These are phyloP conservation scores for Tritrichomonas musculus DNA, from an alignment of 208 protist species.

Conservation along the genomic window DNA sequence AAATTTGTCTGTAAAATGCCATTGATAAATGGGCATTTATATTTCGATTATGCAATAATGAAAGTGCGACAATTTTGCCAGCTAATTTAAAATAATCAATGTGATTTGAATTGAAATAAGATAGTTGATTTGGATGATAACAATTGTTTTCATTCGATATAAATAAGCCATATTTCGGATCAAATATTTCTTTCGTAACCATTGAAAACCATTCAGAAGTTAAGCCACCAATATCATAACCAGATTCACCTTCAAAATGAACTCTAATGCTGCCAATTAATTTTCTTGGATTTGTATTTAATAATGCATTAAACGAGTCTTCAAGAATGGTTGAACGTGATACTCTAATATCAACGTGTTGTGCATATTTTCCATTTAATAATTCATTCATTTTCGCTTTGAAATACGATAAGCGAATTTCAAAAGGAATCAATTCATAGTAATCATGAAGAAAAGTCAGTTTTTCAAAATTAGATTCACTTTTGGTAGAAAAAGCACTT, in stretches of 20 bases:
- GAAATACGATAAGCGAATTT: not conserved
- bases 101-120: conserved; percentile 81
- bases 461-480: not conserved
- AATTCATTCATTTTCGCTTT: too few relatives aligned
- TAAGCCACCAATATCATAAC: conserved; percentile 43
- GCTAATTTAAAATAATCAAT: conserved; percentile 92
- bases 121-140: conserved; percentile 89
- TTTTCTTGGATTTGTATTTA: not conserved
- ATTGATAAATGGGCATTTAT: conserved; percentile 91
- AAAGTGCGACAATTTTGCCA: conserved; percentile 61
- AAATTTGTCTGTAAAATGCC: conserved; percentile 93
- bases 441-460: not conserved
- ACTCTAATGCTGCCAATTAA: not conserved
- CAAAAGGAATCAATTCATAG: not conserved
- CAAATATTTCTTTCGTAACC: conserved; percentile 40
- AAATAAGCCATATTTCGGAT: conserved; percentile 44
- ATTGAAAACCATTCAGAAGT: conserved; percentile 42
- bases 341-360: not conserved
- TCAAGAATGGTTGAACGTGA: not conserved
- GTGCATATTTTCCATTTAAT: too few relatives aligned
- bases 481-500: not conserved
- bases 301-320: not conserved
- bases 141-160: conserved; percentile 35
- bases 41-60: conserved; percentile 71
- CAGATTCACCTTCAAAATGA: conserved; percentile 42